phyloP scores from a whole-genome alignment of 495 filamentous ascomycete genomes.

The Neurospora terricola region DNA sequence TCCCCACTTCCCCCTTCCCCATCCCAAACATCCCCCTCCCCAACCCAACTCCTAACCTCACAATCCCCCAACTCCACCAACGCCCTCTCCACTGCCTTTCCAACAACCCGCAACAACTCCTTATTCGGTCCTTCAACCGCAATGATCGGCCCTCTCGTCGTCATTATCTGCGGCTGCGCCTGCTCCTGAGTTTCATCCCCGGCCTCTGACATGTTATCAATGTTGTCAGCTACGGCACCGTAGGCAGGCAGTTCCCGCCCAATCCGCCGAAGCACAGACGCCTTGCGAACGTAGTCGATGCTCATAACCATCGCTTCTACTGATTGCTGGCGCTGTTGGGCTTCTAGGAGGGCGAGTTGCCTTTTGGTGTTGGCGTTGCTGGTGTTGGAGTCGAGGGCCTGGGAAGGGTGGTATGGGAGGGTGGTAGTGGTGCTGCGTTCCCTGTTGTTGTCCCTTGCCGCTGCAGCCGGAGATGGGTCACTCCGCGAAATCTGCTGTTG shows the following conservation, averaged over 20 bases:
- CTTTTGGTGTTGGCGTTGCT: background rate
- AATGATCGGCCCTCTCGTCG: conserved; percentile 58
- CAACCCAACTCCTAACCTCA: conserved; percentile 43
- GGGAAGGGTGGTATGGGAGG: background rate
- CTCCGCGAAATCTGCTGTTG: background rate
- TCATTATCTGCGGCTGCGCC: conserved; percentile 31
- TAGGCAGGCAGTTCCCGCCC: background rate
- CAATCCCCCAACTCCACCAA: conserved; percentile 50
- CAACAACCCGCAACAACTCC: conserved; percentile 42
- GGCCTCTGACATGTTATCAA: conserved; percentile 6
- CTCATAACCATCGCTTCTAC: conserved; percentile 66
- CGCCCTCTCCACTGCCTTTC: conserved; percentile 50
- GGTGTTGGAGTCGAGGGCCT: background rate
- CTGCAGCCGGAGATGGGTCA: background rate
- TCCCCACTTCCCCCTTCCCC: conserved; percentile 22
- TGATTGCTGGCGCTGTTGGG: conserved; percentile 12
- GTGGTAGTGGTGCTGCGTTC: background rate
- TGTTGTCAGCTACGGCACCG: background rate
- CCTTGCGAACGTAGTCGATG: conserved; percentile 58
- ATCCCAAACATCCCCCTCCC: conserved; percentile 7
- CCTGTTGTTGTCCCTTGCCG: background rate
- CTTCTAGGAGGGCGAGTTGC: background rate
- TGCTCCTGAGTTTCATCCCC: conserved; percentile 31
- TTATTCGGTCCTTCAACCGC: conserved; percentile 67
- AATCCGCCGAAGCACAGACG: conserved; percentile 29